A percentile compares a stretch with the other conserved stretches of the same genome.
These are phyloP conservation scores for Aspergillus niger DNA, from an alignment of 2,329 filamentous ascomycete genomes.

Conservation along the genomic window DNA sequence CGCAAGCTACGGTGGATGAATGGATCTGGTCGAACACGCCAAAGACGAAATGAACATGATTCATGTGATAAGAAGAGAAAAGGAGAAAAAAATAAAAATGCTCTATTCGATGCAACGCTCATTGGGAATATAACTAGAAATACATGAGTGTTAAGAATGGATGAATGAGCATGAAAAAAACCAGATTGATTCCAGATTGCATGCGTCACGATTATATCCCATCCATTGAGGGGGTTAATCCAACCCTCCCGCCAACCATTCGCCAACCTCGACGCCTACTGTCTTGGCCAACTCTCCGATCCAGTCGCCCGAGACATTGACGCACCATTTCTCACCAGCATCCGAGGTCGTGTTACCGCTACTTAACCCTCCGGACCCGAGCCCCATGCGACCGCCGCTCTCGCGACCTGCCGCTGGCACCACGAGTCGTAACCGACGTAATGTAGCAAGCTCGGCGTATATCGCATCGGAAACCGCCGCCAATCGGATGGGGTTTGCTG, in stretches of 20 bases:
- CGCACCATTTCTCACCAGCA: slow-evolving; percentile 50
- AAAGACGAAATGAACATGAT: background rate
- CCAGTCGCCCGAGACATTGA: slow-evolving; percentile 51
- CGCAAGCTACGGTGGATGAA: slow-evolving; percentile 37
- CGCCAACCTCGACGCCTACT: slow-evolving; percentile 49
- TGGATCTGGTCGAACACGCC: slow-evolving; percentile 37
- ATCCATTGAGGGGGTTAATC: slow-evolving; percentile 25
- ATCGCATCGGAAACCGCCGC: slow-evolving; percentile 46
- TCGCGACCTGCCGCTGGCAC: slow-evolving; percentile 43
- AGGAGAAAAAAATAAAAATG: background rate
- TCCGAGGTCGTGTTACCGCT: slow-evolving; percentile 42
- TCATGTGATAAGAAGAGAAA: background rate
- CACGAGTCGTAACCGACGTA: slow-evolving; percentile 50
- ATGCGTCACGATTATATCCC: too few species aligned
- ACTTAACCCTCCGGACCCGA: slow-evolving; percentile 28
- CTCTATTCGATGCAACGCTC: slow-evolving; percentile 5
- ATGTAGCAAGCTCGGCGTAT: slow-evolving; percentile 49
- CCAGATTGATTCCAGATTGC: background rate
- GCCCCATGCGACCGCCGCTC: slow-evolving; percentile 30
- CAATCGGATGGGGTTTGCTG: slow-evolving; percentile 40
- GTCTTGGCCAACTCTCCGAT: slow-evolving; percentile 48
- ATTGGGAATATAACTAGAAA: slow-evolving; percentile 5
- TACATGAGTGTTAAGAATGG: slow-evolving; percentile 3
- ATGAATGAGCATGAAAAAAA: background rate
- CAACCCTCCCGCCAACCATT: slow-evolving; percentile 45